Evolutionary conservation across 129 eudicot genomes (phyloP), one percentile per base, ranked within the genome.

Genomic region (Glebionis coronaria): DNA sequence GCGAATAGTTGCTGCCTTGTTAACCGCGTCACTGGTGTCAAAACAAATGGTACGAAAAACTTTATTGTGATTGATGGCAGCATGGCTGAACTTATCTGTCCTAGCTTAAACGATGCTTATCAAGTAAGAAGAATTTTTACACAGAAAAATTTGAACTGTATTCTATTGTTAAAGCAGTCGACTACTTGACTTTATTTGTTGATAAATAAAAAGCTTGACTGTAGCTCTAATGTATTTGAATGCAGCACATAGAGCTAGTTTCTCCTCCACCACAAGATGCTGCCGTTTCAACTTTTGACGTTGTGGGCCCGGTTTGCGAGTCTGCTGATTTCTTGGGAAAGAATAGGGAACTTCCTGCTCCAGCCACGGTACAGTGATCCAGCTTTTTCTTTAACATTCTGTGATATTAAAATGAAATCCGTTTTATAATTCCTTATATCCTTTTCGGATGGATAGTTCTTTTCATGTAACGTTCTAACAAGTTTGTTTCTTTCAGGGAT

Each of bases 1-100:
- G 99, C 99, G 25, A 88, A 93, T 70, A 89, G 97, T 18, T 93
- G 99, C 76, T 93, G 99, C 75, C 75, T 93, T 44, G 97, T 93
- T 55, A 93, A 89, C 63, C 92, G 90, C 67, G 95, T 93, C 25
- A 93, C 93, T 4, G 99, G 99, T 47, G 97, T 93, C 9, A 93
- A 86, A 73, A 84, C 91, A 28, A 93, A 88, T 4, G 92, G 95
- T 19, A 81, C 95, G 4, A 84, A 86, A 60, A 93, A 84, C 78
- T 84, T 88, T 45, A 64, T 93, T 63, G 95, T 89, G 68, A 81
- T 89, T 63, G 98, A 84, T 73, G 97, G 90, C 40, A 93, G 98
- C 82, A 93, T 88, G 97, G 83, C 97, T 11, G 98, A 89, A 65
- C 98, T 93, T 83, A 93, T 93, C 18, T 95, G 88, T 60, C 97